Evolutionary conservation across 1,284 basidiomycete genomes (phyloP).

Genomic region (Ceratobasidium sp.): DNA sequence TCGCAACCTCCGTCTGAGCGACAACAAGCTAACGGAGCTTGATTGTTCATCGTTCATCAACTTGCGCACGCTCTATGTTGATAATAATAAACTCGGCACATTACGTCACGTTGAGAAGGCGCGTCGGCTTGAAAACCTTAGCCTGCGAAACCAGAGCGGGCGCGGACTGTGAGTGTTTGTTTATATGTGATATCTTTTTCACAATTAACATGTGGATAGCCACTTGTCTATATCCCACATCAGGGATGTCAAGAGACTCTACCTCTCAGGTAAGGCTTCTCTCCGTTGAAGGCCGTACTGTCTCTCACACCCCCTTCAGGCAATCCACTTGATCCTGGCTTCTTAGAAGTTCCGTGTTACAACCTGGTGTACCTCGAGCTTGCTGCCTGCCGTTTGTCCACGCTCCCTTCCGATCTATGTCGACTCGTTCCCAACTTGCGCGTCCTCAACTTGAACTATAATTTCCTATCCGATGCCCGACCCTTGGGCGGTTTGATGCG

Average conservation of each 20-base stretch:
- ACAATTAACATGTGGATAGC: slow-evolving; percentile 35
- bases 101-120: slow-evolving; percentile 63
- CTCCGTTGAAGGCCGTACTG: slow-evolving; percentile 40
- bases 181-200: neutral
- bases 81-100: slow-evolving; percentile 76
- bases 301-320: slow-evolving; percentile 46
- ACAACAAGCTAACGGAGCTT: slow-evolving; percentile 75
- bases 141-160: slow-evolving; percentile 84
- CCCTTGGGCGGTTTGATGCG: slow-evolving; percentile 72
- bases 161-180: slow-evolving; percentile 68
- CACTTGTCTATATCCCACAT: slow-evolving; percentile 69
- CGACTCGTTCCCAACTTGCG: slow-evolving; percentile 82
- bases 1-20: slow-evolving; percentile 83
- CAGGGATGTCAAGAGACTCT: slow-evolving; percentile 88
- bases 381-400: slow-evolving; percentile 83
- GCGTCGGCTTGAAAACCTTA: slow-evolving; percentile 83
- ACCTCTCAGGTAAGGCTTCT: slow-evolving; percentile 79
- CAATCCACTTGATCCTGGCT: slow-evolving; percentile 51
- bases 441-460: slow-evolving; percentile 93
- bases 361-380: slow-evolving; percentile 92
- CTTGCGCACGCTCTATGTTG: slow-evolving; percentile 88
- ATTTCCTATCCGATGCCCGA: slow-evolving; percentile 74
- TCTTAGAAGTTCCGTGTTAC: slow-evolving; percentile 72
- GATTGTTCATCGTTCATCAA: slow-evolving; percentile 71
- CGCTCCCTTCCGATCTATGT: slow-evolving; percentile 72